Evolutionary conservation across 495 filamentous ascomycete genomes (phyloP).

Genomic region (Aspergillus carlsbadensis): DNA sequence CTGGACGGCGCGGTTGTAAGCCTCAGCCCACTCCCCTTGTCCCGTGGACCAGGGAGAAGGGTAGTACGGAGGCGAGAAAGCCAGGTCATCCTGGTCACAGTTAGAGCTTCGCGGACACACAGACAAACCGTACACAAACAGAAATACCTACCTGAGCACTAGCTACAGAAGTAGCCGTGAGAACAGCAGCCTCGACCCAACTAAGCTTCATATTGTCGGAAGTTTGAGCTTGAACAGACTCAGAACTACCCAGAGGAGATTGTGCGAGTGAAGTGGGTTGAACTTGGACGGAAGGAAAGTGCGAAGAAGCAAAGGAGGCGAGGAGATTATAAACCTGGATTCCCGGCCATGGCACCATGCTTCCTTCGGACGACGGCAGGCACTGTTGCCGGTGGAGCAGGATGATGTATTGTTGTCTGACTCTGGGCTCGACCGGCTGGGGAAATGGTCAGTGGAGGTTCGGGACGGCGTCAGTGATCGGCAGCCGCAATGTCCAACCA

Average conservation of each 20-base stretch:
- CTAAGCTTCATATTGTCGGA: slow-evolving; percentile 38
- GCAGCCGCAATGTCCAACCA: neutral
- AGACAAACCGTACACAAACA: neutral
- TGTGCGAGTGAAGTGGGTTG: slow-evolving; percentile 1
- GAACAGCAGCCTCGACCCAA: slow-evolving; percentile 35
- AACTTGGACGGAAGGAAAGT: neutral
- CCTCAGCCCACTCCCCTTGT: slow-evolving; percentile 72
- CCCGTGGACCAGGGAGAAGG: slow-evolving; percentile 79
- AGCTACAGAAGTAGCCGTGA: slow-evolving; percentile 38
- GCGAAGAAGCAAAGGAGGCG: slow-evolving; percentile 1
- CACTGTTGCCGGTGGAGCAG: neutral
- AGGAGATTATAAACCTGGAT: slow-evolving; percentile 10
- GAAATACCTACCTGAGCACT: slow-evolving; percentile 30
- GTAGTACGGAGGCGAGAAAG: slow-evolving; percentile 65
- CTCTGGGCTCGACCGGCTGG: too few species aligned
- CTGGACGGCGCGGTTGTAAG: slow-evolving; percentile 70
- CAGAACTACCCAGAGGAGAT: slow-evolving; percentile 1
- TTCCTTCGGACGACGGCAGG: too few species aligned
- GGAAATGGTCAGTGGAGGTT: neutral
- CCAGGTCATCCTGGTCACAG: slow-evolving; percentile 27
- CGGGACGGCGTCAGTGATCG: neutral
- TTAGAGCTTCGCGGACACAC: neutral
- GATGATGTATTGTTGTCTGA: slow-evolving; percentile 11
- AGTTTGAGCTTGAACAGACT: slow-evolving; percentile 1
- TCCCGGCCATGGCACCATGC: slow-evolving; percentile 11